Percentiles rank a stretch among this genome's conserved stretches.
Evolutionary conservation across 2,329 filamentous ascomycete genomes (phyloP).

Genomic region (Rutstroemia sp.): DNA sequence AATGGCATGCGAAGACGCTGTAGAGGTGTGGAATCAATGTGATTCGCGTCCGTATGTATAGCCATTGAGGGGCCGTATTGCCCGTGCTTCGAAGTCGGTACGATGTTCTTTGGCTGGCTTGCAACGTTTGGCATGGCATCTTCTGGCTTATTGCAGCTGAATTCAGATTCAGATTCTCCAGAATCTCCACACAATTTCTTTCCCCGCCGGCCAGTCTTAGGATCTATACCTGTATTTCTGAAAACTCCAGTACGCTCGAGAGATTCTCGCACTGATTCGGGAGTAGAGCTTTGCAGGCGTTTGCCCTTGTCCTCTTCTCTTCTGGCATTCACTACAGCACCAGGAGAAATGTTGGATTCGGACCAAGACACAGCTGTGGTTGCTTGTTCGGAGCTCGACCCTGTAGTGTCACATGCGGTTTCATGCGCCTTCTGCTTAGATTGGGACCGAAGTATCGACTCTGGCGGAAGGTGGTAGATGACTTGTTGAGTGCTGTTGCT

Average conservation of each 20-base stretch:
- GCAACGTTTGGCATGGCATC: no score
- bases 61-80: no score
- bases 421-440: neutral
- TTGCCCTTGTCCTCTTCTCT: neutral
- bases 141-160: no score
- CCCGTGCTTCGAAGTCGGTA: no score
- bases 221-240: conserved; percentile 21
- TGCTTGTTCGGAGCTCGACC: conserved; percentile 10
- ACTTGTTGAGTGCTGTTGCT: neutral
- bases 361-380: conserved; percentile 24
- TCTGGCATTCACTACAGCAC: neutral
- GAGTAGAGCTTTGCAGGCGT: conserved; percentile 16
- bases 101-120: no score
- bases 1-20: no score
- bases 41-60: no score
- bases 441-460: neutral
- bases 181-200: neutral
- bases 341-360: conserved; percentile 19
- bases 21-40: no score
- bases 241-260: conserved; percentile 24
- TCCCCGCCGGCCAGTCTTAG: neutral
- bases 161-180: neutral
- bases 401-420: neutral
- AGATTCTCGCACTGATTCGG: conserved; percentile 18
- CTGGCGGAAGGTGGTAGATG: neutral